Evolutionary conservation across 805 yeast genomes (phyloP).

Genomic region (Ogataea pignaliae): DNA sequence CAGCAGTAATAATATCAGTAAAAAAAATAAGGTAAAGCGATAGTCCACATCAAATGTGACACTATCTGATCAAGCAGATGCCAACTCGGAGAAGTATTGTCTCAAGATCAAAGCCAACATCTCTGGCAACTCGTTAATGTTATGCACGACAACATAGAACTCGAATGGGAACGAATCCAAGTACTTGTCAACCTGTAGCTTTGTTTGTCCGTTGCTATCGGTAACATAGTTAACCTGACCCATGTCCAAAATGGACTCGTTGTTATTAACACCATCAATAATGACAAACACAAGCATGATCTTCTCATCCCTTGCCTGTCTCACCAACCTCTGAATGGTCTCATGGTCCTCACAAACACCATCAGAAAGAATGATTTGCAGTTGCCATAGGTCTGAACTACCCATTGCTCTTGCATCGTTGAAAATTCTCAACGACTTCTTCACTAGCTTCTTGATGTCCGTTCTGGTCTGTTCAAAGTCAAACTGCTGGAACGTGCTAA

Average conservation of each 20-base stretch:
- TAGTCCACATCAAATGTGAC: too few relatives aligned
- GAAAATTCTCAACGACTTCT: constrained; percentile 69
- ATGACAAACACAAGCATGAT: constrained; percentile 94
- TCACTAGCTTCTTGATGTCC: constrained; percentile 70
- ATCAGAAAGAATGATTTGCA: constrained; percentile 89
- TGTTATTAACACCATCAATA: constrained; percentile 81
- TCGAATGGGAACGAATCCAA: constrained; percentile 96
- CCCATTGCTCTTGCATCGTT: constrained; percentile 44
- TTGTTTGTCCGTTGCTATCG: constrained; percentile 64
- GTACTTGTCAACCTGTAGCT: constrained; percentile 74
- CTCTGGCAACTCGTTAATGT: constrained; percentile 85
- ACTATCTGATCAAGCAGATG: constrained; percentile 21
- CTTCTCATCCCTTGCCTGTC: constrained; percentile 86
- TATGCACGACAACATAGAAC: constrained; percentile 88
- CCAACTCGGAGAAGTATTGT: constrained; percentile 82
- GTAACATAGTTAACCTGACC: constrained; percentile 82
- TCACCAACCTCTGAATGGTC: constrained; percentile 73
- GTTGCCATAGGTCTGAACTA: constrained; percentile 76
- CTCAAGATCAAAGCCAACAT: constrained; percentile 85
- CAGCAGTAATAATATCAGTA: not conserved
- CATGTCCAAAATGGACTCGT: constrained; percentile 90
- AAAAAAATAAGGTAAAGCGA: not conserved
- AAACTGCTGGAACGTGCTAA: constrained; percentile 80
- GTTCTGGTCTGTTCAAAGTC: constrained; percentile 87
- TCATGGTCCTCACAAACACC: constrained; percentile 97